A percentile compares a stretch with the other conserved stretches of the same genome.
Evolutionary conservation across 768 basidiomycete species (phyloP).

Genomic region (Gyrodon lividus): DNA sequence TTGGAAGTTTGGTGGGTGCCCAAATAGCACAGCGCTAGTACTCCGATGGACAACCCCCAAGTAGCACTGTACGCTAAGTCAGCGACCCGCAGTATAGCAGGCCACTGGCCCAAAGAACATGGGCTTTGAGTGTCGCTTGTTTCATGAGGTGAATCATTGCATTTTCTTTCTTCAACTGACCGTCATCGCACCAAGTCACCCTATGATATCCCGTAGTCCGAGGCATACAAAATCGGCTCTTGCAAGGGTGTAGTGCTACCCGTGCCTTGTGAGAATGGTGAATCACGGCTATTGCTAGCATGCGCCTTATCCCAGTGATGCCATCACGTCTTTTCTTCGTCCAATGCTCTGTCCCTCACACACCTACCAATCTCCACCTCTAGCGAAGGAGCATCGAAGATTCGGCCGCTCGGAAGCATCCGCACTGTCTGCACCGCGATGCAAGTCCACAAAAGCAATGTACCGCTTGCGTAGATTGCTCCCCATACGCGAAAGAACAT

Average conservation of each 20-base stretch:
- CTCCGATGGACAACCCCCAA: too few species aligned
- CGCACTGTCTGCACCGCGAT: constrained; percentile 45
- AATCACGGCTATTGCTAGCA: neutral
- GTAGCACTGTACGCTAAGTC: too few species aligned
- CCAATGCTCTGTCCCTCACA: neutral
- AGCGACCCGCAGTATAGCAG: too few species aligned
- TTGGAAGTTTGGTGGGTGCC: too few species aligned
- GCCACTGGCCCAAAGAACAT: constrained; percentile 8
- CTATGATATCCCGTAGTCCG: neutral
- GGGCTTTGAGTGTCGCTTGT: too few species aligned
- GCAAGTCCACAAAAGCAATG: constrained; percentile 52
- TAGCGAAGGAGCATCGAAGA: constrained; percentile 44
- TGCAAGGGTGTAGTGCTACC: too few species aligned
- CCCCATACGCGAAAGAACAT: constrained; percentile 57
- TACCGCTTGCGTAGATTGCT: constrained; percentile 49
- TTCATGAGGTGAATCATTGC: too few species aligned
- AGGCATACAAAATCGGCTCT: neutral
- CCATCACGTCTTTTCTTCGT: constrained; percentile 3
- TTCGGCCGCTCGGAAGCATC: constrained; percentile 33
- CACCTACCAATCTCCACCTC: constrained; percentile 30
- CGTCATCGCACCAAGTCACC: too few species aligned
- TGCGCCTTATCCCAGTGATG: neutral
- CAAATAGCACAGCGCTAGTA: too few species aligned
- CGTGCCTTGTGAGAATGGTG: too few species aligned
- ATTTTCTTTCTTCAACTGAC: too few species aligned